A percentile compares a stretch with the other conserved stretches of the same genome.
Evolutionary conservation across 2,329 filamentous ascomycete species (phyloP).

Genomic region (Camillea tinctor): DNA sequence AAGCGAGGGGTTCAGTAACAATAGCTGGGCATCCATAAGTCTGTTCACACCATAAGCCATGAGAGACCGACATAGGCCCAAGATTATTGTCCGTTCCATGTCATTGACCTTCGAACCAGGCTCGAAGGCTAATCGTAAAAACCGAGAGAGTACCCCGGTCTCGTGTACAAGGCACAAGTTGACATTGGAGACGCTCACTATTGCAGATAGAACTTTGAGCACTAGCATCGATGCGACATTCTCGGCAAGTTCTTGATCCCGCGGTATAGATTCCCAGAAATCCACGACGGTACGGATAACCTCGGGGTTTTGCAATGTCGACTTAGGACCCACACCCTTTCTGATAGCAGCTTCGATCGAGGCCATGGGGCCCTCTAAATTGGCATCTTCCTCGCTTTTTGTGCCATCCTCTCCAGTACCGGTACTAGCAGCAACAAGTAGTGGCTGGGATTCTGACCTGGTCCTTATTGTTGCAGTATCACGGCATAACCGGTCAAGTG

Average conservation of each 20-base stretch:
- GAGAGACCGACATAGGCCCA: conserved; percentile 66
- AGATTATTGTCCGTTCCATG: conserved; percentile 58
- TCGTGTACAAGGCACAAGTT: conserved; percentile 72
- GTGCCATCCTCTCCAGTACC: conserved; percentile 20
- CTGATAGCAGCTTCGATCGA: conserved; percentile 39
- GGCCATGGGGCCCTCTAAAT: conserved; percentile 26
- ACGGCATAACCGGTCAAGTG: conserved; percentile 67
- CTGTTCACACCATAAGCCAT: conserved; percentile 74
- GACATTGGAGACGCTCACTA: conserved; percentile 61
- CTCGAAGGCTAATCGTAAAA: conserved; percentile 62
- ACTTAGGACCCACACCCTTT: conserved; percentile 49
- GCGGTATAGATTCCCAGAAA: conserved; percentile 63
- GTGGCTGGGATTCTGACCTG: conserved; percentile 7
- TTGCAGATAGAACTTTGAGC: conserved; percentile 59
- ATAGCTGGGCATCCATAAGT: conserved; percentile 78
- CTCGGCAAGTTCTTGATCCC: conserved; percentile 41
- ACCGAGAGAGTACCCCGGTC: conserved; percentile 66
- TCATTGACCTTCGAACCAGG: conserved; percentile 48
- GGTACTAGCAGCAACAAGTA: conserved; percentile 11
- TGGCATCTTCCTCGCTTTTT: conserved; percentile 19
- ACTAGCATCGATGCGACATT: conserved; percentile 62
- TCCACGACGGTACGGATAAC: conserved; percentile 61
- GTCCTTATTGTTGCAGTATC: conserved; percentile 20
- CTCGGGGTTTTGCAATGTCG: conserved; percentile 58
- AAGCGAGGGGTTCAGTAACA: conserved; percentile 55